phyloP scores from a whole-genome alignment of 768 basidiomycete genomes.

The Leccinum uliginosum region DNA sequence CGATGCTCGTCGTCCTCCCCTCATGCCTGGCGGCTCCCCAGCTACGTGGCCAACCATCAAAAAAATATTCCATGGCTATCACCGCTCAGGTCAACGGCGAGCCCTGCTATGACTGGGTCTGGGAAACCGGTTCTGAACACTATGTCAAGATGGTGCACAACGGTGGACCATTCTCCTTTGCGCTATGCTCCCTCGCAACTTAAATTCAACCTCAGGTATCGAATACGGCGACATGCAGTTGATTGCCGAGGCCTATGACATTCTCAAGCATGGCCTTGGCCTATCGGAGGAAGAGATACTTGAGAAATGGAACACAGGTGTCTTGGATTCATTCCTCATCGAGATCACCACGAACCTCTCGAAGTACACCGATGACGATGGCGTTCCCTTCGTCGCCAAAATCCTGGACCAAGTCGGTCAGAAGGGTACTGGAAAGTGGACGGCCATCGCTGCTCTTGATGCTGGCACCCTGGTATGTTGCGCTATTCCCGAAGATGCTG shows the following conservation, averaged over 20 bases:
- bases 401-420: constrained; percentile 96
- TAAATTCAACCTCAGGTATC: constrained; percentile 60
- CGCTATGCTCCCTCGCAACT: constrained; percentile 2
- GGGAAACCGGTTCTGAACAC: constrained; percentile 91
- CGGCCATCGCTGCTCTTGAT: constrained; percentile 94
- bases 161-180: constrained; percentile 40
- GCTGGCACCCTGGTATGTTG: constrained; percentile 76
- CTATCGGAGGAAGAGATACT: constrained; percentile 83
- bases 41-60: constrained; percentile 97
- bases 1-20: constrained; percentile 92
- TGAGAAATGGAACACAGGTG: constrained; percentile 94
- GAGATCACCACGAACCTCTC: constrained; percentile 98
- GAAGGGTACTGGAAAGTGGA: constrained; percentile 99
- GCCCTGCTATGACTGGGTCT: constrained; percentile 99
- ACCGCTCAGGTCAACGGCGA: constrained; percentile 92
- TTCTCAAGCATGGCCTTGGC: constrained; percentile 94
- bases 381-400: constrained; percentile 84
- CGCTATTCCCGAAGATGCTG: constrained; percentile 4
- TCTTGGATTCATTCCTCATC: constrained; percentile 99
- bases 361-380: constrained; percentile 95
- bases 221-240: constrained; percentile 99
- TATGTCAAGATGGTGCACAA: constrained; percentile 99
- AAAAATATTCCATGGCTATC: constrained; percentile 97
- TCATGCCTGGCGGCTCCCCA: constrained; percentile 97
- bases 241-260: constrained; percentile 98